Percentiles rank a stretch among this genome's conserved stretches.
These are phyloP conservation scores for Chaetomium sp. DNA, from an alignment of 2,329 filamentous ascomycete genomes.

Conservation along the genomic window DNA sequence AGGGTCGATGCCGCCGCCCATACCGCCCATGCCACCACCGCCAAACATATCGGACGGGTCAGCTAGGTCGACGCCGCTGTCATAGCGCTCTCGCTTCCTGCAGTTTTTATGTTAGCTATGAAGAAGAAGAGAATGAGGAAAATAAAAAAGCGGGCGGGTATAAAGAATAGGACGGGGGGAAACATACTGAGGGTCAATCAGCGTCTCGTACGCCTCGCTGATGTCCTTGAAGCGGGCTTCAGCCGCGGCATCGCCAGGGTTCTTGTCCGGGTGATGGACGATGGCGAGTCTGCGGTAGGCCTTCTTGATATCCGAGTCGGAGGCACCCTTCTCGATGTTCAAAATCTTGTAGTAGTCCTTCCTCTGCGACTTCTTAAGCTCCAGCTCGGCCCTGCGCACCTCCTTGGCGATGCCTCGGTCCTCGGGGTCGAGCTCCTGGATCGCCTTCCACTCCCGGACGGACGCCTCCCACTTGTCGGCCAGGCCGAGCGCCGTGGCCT, in stretches of 20 bases:
- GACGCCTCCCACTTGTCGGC: conserved; percentile 90
- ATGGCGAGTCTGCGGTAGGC: conserved; percentile 95
- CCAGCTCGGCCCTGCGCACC: conserved; percentile 81
- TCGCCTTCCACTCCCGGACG: conserved; percentile 78
- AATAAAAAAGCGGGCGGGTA: neutral
- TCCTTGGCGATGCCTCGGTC: conserved; percentile 79
- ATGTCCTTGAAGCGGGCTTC: conserved; percentile 96
- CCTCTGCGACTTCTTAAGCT: conserved; percentile 93
- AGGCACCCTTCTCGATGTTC: conserved; percentile 76
- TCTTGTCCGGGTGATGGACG: conserved; percentile 95
- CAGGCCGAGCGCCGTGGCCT: conserved; percentile 81
- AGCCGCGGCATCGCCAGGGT: conserved; percentile 75
- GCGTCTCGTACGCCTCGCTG: conserved; percentile 90
- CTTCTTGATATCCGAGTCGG: conserved; percentile 84
- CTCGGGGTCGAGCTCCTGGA: conserved; percentile 74
- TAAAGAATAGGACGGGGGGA: neutral
- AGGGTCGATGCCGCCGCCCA: conserved; percentile 61
- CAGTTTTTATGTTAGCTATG: conserved; percentile 23
- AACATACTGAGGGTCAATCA: conserved; percentile 83
- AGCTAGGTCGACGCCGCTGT: conserved; percentile 85
- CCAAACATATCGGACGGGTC: conserved; percentile 84
- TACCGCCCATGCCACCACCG: conserved; percentile 51
- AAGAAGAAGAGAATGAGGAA: neutral
- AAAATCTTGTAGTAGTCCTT: conserved; percentile 99
- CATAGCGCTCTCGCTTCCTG: conserved; percentile 82